Percentiles rank a stretch among this genome's conserved stretches.
Evolutionary conservation across 140 eudicot species (phyloP).

Genomic region (Anethum foeniculum): DNA sequence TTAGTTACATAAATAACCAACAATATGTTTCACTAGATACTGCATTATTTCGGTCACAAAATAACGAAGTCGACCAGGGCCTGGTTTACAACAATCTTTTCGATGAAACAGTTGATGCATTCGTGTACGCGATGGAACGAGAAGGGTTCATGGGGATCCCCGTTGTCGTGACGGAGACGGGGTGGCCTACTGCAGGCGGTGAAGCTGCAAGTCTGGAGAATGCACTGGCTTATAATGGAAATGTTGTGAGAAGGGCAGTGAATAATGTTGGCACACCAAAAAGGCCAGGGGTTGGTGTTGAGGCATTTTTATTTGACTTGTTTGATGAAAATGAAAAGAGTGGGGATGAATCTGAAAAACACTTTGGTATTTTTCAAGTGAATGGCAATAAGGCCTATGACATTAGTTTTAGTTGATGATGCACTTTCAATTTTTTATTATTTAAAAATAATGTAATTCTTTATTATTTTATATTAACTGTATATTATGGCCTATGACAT

Average conservation of each 20-base stretch:
- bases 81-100: slow-evolving; percentile 45
- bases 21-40: slow-evolving; percentile 40
- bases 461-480: too few species aligned
- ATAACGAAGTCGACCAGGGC: slow-evolving; percentile 18
- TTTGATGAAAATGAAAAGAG: slow-evolving; percentile 67
- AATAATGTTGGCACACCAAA: slow-evolving; percentile 65
- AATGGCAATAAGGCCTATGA: slow-evolving; percentile 57
- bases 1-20: slow-evolving; percentile 40
- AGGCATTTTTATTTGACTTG: slow-evolving; percentile 65
- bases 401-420: slow-evolving; percentile 24
- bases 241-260: slow-evolving; percentile 44
- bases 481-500: too few species aligned
- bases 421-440: background rate
- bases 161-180: slow-evolving; percentile 66
- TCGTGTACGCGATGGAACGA: slow-evolving; percentile 46
- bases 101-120: slow-evolving; percentile 52
- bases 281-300: slow-evolving; percentile 55
- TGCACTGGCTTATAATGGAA: slow-evolving; percentile 58
- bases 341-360: slow-evolving; percentile 51
- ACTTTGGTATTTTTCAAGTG: slow-evolving; percentile 60
- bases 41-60: slow-evolving; percentile 34
- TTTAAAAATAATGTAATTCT: background rate
- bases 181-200: slow-evolving; percentile 67
- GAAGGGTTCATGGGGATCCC: slow-evolving; percentile 47
- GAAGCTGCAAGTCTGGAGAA: slow-evolving; percentile 44